Percentiles rank a stretch among this genome's conserved stretches.
Conservation (phyloP, 2,329 filamentous ascomycete species). For the Penicillium concentricum region DNA sequence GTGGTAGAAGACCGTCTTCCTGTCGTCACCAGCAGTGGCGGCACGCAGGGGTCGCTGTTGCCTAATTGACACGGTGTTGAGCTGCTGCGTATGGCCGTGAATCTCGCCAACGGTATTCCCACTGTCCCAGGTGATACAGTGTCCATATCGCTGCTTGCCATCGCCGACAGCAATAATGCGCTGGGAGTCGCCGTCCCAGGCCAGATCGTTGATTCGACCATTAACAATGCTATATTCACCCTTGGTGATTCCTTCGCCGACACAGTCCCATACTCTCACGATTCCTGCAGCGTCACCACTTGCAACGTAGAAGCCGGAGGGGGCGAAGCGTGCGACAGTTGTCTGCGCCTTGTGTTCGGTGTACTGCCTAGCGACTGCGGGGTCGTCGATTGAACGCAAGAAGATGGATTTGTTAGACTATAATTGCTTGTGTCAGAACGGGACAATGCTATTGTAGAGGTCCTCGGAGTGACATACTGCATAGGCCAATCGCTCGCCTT, state of each 20-base stretch:
- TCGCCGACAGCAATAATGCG: slow-evolving; percentile 95
- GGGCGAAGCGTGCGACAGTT: slow-evolving; percentile 89
- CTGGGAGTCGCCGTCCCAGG: slow-evolving; percentile 96
- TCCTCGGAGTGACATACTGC: slow-evolving; percentile 60
- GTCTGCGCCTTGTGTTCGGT: slow-evolving; percentile 85
- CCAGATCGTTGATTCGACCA: slow-evolving; percentile 91
- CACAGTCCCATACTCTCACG: slow-evolving; percentile 87
- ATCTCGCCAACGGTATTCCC: slow-evolving; percentile 96
- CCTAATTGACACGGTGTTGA: slow-evolving; percentile 88
- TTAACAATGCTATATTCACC: slow-evolving; percentile 94
- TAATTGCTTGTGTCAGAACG: slow-evolving; percentile 1
- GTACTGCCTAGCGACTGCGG: slow-evolving; percentile 82
- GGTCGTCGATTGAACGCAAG: slow-evolving; percentile 89
- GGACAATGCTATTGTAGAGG: neutral
- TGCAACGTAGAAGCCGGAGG: slow-evolving; percentile 91
- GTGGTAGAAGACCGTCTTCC: slow-evolving; percentile 85
- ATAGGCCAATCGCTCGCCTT: slow-evolving; percentile 90
- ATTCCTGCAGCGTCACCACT: slow-evolving; percentile 82
- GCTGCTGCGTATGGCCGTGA: slow-evolving; percentile 81
- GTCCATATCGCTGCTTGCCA: slow-evolving; percentile 87
- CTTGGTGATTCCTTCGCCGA: slow-evolving; percentile 83
- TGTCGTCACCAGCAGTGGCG: slow-evolving; percentile 88
- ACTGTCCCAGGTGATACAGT: slow-evolving; percentile 92
- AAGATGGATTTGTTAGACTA: slow-evolving; percentile 97
- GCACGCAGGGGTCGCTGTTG: slow-evolving; percentile 88